Evolutionary conservation across 225 moss, liverwort and hornwort species (phyloP), one percentile per base, ranked within the genome.

Genomic region (Ulota crispa): DNA sequence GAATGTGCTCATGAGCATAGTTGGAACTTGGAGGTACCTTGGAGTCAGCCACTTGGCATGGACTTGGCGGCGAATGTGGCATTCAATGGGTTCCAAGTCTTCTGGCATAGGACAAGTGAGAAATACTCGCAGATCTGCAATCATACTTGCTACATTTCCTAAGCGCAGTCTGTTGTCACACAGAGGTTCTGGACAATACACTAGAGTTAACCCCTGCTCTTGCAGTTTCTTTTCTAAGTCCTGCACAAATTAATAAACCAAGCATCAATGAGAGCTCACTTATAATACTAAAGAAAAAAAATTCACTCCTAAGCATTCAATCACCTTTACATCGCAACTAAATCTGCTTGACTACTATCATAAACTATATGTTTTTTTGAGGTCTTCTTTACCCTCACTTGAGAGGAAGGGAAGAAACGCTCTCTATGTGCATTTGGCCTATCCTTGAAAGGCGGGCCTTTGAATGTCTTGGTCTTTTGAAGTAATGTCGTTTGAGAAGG

Each of bases 151-250:
- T 54, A 94, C 61, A 76, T 69, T 81, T 24, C 78, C 62, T 45
- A 87, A 60, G 34, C 84, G 70, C n/a, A 60, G 12, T 76, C 16
- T 81, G 68, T 56, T 64, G 59, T 41, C 82, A 80, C 67, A 60
- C 7, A 24, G 78, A 54, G 83, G 80, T 39, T 94, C 75, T 41
- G 95, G 94, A 66, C 89, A 88, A 77, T 93, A 99, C n/a, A 94
- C 79, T 34, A 88, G 98, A 19, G 90, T 89, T 31, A 99, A 86
- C 10, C 98, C 98, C 86, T 94, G 94, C 77, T 95, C 93, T 68
- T 87, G 79, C 8, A 99, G 62, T 82, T 93, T 92, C 73, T 77
- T 92, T 84, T 95, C 95, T 73, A 98, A 79, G 47, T 94, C 94
- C 98, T 98, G 86, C 83, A 87, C 26, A 50, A 72, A 53, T 26